Evolutionary conservation across 2,329 filamentous ascomycete genomes (phyloP), one percentile per base, ranked within the genome.

Genomic region (Ascochyta rabiei): DNA sequence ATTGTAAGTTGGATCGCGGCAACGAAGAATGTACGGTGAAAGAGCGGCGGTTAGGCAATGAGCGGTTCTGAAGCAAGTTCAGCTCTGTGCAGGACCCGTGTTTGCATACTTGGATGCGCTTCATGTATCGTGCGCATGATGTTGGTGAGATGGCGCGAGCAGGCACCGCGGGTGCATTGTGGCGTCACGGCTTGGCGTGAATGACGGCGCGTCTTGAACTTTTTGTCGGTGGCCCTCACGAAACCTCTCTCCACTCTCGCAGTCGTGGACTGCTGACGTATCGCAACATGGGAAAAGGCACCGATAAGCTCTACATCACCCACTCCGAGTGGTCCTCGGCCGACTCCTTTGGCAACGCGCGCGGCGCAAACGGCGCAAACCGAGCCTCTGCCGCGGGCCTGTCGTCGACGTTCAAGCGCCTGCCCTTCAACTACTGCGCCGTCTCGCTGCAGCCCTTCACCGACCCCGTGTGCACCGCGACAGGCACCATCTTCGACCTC

Each of bases 391-490:
- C 76, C 42, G 77, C 79, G 2, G 84, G 85, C 61, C 61, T 71
- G 15, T 57, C 68, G 16, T 83, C 85, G 43, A 84, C 84, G 33
- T 98, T 98, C 80, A 91, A 89, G 70, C 89, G 91, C 40, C 84
- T 99, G 1, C 95, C 96, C 26, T 99, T 96, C 84, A 98, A 97
- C 82, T 98, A 95, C 79, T 99, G 95, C 84, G 91, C 95, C 59
- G 88, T 96, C 34, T 96, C 91, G 57, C 87, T 99, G 30, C 95
- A 98, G 72, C 96, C 96, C 7, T 99, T 97, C 80, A 86, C 88
- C 70, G 90, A 96, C 70, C 93, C 95, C 5, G 95, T 99, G 31
- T 99, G 95, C 80, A 98, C 93, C 0, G 71, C 84, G 3, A 82
- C 89, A 37, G 95, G 95, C 48, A 95, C 89, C 12, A 93, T 96